Percentiles rank a stretch among this genome's conserved stretches.
Evolutionary conservation across 2,329 filamentous ascomycete species (phyloP).

Genomic region (Talaromyces sp.): DNA sequence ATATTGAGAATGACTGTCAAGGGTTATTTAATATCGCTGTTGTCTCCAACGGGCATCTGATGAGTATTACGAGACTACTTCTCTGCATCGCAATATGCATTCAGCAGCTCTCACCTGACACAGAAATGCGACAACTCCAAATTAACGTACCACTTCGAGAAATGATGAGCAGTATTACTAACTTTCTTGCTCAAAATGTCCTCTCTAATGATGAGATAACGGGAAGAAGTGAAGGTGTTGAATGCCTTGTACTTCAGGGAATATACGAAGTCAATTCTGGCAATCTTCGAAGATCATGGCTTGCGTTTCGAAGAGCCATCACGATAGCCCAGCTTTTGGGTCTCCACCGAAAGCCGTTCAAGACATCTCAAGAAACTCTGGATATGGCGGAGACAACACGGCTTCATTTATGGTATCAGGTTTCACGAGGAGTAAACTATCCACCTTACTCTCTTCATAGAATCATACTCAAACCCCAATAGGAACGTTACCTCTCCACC

Average conservation of each 20-base stretch:
- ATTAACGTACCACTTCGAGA: not conserved
- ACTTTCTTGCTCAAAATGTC: conserved; percentile 14
- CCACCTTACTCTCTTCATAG: not conserved
- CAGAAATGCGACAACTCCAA: not conserved
- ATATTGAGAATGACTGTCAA: not conserved
- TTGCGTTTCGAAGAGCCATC: conserved; percentile 34
- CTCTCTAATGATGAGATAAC: conserved; percentile 36
- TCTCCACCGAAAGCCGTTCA: conserved; percentile 14
- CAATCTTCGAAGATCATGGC: conserved; percentile 37
- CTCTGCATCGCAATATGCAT: not conserved
- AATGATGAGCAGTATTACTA: not conserved
- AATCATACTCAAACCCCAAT: not conserved
- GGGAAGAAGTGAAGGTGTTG: conserved; percentile 34
- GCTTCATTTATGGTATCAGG: not conserved
- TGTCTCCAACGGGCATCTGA: not conserved
- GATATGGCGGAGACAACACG: not conserved
- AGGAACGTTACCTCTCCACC: not conserved
- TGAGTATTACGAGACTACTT: not conserved
- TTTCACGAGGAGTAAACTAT: not conserved
- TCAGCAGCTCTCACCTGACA: not conserved
- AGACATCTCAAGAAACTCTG: not conserved
- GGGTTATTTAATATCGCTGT: not conserved
- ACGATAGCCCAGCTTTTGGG: conserved; percentile 38
- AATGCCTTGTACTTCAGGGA: conserved; percentile 39
- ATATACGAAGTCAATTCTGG: conserved; percentile 34